Base-by-base conservation (phyloP, 2,329 filamentous ascomycete species). In the Exophiala bonariae region DNA sequence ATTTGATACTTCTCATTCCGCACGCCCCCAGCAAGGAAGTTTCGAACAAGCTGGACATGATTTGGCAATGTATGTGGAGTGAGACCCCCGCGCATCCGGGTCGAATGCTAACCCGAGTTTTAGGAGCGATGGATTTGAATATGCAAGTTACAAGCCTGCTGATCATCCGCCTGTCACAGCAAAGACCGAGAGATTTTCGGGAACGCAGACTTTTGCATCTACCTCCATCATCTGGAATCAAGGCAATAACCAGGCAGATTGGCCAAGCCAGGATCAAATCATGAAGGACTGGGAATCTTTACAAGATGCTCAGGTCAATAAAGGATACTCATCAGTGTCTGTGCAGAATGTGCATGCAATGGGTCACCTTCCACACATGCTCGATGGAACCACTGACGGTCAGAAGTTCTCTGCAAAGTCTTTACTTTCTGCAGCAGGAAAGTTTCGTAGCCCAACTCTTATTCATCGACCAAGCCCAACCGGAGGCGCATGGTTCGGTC, bases 271-370 rank as follows among this genome's bases (percentile, higher is more conserved):
- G 19, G 50, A 53, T 11, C 41, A 38, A 33, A 30, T 35, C 18
- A 43, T 37, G 35, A 49, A 34, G n/a, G 42, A 42, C 16, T 38
- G 37, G 16, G 33, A 49, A 20, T 39, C 28, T 2, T 33, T 37
- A 13, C 47, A 41, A 6, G 52, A 54, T 33, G 41, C 45, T 7
- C 17, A 37, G 22, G 52, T 37, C 52, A 53, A 47, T 47, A 59
- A 59, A 47, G 53, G 55, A 35, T 54, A 54, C 26, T 56, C 53
- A 13, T 58, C 50, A 14, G 54, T 57, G 32, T 50, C 50, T 30
- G 43, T 59, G 14, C 57, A 59, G 34, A 59, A 58, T 36, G 46
- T 58, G 14, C 53, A 59, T 46, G 57, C 55, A 20, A 44, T 54
- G 44, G 57, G 49, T 30, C 50, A 51, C n/a, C 50, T 59, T 13